Base-by-base conservation (phyloP, 192 early-diverging fungal species). In the Coemansia sp. region DNA sequence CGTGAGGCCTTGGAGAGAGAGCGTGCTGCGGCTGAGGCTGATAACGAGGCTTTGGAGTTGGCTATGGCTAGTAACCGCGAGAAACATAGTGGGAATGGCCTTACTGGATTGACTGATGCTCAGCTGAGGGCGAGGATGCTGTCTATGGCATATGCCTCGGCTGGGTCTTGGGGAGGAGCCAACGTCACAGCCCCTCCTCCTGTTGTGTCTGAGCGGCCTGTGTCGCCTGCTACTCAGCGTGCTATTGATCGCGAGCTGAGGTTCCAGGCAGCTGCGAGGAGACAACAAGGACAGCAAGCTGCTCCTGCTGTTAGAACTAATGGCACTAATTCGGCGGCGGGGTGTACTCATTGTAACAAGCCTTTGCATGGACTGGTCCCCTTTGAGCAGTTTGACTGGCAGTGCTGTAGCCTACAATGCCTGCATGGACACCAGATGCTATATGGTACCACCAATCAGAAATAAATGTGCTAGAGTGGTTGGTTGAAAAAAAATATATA, bases 341-440 rank as follows among this genome's bases (percentile, higher is more conserved):
- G 55, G 30, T 80, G 77, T 35, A 75, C 77, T 1, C 73, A 80
- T 37, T 95, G 93, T 74, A 88, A 86, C 7, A 87, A 86, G 58
- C 70, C 76, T 3, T 63, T 95, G 53, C 82, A 76, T 32, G 85
- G 80, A 0, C 10, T 86, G 23, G 74, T 81, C 0, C 87, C 93
- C 1, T 95, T 95, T 86, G 91, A 93, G 52, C 91, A 91, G 83
- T 88, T 88, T 67, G 84, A 89, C 71, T 91, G 84, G 64, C 82
- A 84, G 61, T 88, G 85, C 68, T 88, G 87, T 64, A 88, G 86
- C 43, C 74, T 82, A 3, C 55, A 79, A 14, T 88, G 87, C 58
- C 63, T 80, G 55, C 77, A 75, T 28, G 55, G 30, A 0, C 77
- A 75, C 19, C 77, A 73, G 33, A 43, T n/a, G 1, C 28, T 65